These are phyloP conservation scores for Amanita rimosa DNA, from an alignment of 768 basidiomycete species.

Conservation along the genomic window DNA sequence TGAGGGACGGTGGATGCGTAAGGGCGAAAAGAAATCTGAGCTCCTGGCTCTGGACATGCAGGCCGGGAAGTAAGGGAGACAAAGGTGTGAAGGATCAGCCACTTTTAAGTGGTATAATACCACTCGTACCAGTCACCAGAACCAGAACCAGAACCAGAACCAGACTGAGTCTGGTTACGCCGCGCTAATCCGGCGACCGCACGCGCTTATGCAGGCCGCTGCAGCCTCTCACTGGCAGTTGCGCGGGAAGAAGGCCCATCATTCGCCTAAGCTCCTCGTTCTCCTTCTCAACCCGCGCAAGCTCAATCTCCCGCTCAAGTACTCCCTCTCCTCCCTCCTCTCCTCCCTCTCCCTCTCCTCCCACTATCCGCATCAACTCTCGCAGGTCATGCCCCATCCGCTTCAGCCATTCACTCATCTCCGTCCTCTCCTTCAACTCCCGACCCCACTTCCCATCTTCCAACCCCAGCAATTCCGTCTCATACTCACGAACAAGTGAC, in stretches of 20 bases:
- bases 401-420: conserved; percentile 55
- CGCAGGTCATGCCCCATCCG: conserved; percentile 64
- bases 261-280: conserved; percentile 73
- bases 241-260: conserved; percentile 29
- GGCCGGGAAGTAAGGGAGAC: conserved; percentile 1
- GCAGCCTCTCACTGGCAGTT: conserved; percentile 10
- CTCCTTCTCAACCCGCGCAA: conserved; percentile 78
- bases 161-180: too few species aligned
- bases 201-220: conserved; percentile 27
- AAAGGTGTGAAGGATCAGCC: conserved; percentile 1
- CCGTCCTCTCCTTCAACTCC: conserved; percentile 50
- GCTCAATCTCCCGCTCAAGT: conserved; percentile 84
- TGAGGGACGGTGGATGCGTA: background rate
- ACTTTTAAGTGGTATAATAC: too few species aligned
- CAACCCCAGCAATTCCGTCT: conserved; percentile 65
- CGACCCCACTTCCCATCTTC: conserved; percentile 57
- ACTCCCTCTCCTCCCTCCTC: conserved; percentile 26
- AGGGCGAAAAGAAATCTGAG: background rate
- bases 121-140: too few species aligned
- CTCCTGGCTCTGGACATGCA: background rate
- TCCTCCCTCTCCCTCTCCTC: conserved; percentile 46
- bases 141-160: too few species aligned
- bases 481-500: conserved; percentile 82
- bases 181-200: conserved; percentile 10
- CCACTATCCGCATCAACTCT: conserved; percentile 52